These are phyloP conservation scores for Micractinium conductrix DNA, from an alignment of 139 green algal species.

Conservation along the genomic window DNA sequence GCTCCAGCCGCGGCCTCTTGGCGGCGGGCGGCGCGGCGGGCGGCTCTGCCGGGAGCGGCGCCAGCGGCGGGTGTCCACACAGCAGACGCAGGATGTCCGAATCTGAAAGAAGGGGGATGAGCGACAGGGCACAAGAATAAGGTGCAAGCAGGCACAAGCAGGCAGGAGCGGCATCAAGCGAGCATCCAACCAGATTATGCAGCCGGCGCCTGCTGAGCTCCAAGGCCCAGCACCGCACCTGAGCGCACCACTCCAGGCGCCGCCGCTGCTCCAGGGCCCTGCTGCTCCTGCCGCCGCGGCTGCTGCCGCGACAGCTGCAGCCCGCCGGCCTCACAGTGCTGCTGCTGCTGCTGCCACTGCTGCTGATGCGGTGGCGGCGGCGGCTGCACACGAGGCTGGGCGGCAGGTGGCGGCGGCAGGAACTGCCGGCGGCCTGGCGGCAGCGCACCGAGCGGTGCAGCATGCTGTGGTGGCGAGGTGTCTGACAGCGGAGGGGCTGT, in stretches of 20 bases:
- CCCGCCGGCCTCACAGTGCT: not conserved
- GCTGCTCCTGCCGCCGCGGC: not conserved
- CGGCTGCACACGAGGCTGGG: not conserved
- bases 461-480: not conserved
- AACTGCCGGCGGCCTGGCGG: not conserved
- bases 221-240: too few species aligned
- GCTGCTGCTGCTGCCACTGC: constrained; percentile 16
- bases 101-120: not conserved
- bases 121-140: too few species aligned
- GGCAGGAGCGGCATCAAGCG: not conserved
- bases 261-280: too few species aligned
- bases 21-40: not conserved
- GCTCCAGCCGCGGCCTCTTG: constrained; percentile 7
- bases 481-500: not conserved
- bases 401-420: not conserved
- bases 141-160: not conserved
- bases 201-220: too few species aligned
- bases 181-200: too few species aligned
- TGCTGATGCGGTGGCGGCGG: not conserved
- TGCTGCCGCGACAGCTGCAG: not conserved
- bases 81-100: constrained; percentile 19
- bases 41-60: not conserved
- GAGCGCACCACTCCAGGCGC: too few species aligned
- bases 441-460: not conserved
- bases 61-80: not conserved